phyloP scores from a whole-genome alignment of 2,329 filamentous ascomycete genomes.

The Clonostachys rosea region DNA sequence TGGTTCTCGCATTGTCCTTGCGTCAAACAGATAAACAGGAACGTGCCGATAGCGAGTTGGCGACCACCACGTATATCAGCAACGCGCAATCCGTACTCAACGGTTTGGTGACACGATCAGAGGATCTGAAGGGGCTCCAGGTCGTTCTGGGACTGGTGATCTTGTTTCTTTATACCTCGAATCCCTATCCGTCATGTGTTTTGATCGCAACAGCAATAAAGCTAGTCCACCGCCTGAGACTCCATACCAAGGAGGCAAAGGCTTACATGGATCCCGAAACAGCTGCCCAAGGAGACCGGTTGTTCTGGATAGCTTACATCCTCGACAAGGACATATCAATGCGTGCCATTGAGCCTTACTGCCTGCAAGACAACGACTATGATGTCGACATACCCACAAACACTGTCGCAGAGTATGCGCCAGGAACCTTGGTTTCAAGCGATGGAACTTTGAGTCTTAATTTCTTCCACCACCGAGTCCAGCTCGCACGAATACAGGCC shows the following conservation, averaged over 20 bases:
- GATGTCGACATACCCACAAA: not conserved
- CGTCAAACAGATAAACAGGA: not conserved
- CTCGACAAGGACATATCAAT: slow-evolving; percentile 1
- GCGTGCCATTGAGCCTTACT: slow-evolving; percentile 2
- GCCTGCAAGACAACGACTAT: slow-evolving; percentile 1
- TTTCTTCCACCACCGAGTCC: slow-evolving; percentile 1
- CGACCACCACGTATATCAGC: not conserved
- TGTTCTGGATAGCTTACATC: slow-evolving; percentile 1
- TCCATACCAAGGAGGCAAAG: not conserved
- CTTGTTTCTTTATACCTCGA: not conserved
- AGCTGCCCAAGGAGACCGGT: not conserved
- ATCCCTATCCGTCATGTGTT: slow-evolving; percentile 1
- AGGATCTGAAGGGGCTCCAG: slow-evolving; percentile 2
- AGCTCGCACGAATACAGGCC: slow-evolving; percentile 5
- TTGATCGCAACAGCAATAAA: slow-evolving; percentile 1
- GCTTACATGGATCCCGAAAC: not conserved
- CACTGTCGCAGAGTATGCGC: not conserved
- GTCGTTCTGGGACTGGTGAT: not conserved
- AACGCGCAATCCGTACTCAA: slow-evolving; percentile 1
- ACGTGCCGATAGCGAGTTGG: not conserved
- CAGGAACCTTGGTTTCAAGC: not conserved
- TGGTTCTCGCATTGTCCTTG: slow-evolving; percentile 6
- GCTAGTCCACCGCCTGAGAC: not conserved
- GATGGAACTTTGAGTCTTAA: slow-evolving; percentile 1
- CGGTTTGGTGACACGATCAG: not conserved